Evolutionary conservation across 192 early-diverging fungal species (phyloP), one percentile per base, ranked within the genome.

Genomic region (Phycomyces nitens): DNA sequence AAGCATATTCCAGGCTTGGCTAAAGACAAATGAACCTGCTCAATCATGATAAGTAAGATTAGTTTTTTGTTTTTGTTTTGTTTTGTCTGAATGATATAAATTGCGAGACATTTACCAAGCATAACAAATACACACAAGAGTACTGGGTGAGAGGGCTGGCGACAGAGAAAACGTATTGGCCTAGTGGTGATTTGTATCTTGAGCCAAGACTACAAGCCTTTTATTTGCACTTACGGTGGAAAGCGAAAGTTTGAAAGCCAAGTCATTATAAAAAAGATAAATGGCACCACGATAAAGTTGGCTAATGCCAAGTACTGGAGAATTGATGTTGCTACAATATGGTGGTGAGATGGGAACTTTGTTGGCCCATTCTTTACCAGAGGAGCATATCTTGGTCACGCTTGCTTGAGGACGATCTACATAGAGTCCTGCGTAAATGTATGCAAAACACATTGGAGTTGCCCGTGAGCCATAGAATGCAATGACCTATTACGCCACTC

Each of bases 11-110:
- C 73, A 75, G 2, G 73, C 73, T 47, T 69, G 61, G 44, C 57
- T 70, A 39, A 70, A 75, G 16, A 75, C 65, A 23, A 75, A 69
- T 3, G 73, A 69, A 5, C 73, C 73, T 74, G 8, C n/a, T n/a
- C n/a, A n/a, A n/a, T n/a, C n/a, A n/a, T n/a, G n/a, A n/a, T n/a
- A n/a, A n/a, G n/a, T n/a, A n/a, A n/a, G n/a, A n/a, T n/a, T n/a
- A n/a, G n/a, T 43, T 47, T 47, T 7, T 47, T 16, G 12, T 34
- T 14, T 14, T 47, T 47, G 44, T n/a, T n/a, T n/a, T 47, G 4
- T 47, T 3, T 11, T n/a, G 15, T 47, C 11, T 14, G 12, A 3
- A 47, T 3, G 3, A n/a, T 11, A 47, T 47, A 6, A 47, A 47
- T 47, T 47, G 44, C 21, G 29, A 27, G 15, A 11, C 14, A 24